phyloP scores from a whole-genome alignment of 164 flowering plant species.

The Vitis rupestris region DNA sequence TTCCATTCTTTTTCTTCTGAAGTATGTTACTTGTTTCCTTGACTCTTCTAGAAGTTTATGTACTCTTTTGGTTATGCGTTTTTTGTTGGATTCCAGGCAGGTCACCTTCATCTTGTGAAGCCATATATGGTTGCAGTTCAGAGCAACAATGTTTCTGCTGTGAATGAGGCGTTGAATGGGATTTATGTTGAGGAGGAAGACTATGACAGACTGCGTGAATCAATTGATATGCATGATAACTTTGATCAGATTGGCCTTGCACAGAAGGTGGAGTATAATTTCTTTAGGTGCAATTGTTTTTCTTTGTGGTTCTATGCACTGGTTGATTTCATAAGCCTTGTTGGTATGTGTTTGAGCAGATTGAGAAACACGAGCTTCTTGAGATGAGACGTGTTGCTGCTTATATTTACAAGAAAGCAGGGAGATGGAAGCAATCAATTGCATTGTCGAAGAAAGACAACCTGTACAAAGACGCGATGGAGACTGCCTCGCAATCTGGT shows the following conservation, averaged over 20 bases:
- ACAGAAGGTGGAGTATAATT: constrained; percentile 64
- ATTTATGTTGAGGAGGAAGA: constrained; percentile 94
- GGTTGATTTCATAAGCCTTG: neutral
- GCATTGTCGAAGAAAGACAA: constrained; percentile 96
- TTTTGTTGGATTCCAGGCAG: constrained; percentile 60
- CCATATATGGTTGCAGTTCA: constrained; percentile 99
- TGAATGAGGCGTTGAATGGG: constrained; percentile 92
- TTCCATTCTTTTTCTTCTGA: neutral
- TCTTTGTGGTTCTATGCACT: constrained; percentile 1
- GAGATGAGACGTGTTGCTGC: constrained; percentile 99
- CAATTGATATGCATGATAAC: constrained; percentile 91
- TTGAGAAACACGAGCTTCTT: constrained; percentile 98
- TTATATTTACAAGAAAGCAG: constrained; percentile 95
- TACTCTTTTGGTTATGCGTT: neutral
- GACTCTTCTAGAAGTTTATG: neutral
- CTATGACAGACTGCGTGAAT: constrained; percentile 90
- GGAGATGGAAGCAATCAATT: constrained; percentile 99
- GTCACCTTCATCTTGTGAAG: constrained; percentile 86
- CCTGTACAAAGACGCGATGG: constrained; percentile 96
- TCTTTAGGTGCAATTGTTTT: neutral
- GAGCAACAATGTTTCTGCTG: constrained; percentile 94
- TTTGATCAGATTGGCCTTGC: constrained; percentile 98
- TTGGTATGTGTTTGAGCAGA: constrained; percentile 41
- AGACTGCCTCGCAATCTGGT: constrained; percentile 95
- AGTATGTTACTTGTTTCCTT: neutral